These are phyloP conservation scores for Vaccinium myrtillus DNA, from an alignment of 148 eudicot species.

Conservation along the genomic window DNA sequence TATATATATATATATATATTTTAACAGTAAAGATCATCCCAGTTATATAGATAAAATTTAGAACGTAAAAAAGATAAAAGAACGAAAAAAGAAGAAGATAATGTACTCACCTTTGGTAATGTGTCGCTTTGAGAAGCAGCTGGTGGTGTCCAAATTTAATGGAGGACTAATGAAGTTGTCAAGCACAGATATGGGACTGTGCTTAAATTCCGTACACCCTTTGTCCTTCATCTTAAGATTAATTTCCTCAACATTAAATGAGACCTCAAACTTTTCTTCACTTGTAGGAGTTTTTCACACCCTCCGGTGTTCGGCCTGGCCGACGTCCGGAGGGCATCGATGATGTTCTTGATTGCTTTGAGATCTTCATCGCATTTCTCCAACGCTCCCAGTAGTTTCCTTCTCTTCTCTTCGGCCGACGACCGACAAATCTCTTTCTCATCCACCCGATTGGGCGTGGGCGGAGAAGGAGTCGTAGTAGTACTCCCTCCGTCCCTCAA, in stretches of 20 bases:
- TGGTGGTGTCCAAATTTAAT: slow-evolving; percentile 11
- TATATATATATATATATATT: too few species aligned
- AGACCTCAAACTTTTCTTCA: neutral
- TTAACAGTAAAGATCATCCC: too few species aligned
- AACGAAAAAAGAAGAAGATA: neutral
- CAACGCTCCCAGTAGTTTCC: slow-evolving; percentile 59
- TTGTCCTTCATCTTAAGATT: neutral
- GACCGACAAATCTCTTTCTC: slow-evolving; percentile 20
- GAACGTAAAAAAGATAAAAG: neutral
- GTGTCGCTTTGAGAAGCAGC: neutral
- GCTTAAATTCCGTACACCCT: slow-evolving; percentile 5
- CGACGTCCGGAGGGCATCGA: slow-evolving; percentile 43
- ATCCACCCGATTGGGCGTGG: slow-evolving; percentile 4
- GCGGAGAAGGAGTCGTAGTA: neutral
- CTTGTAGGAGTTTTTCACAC: neutral
- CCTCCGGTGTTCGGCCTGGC: neutral
- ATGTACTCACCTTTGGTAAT: slow-evolving; percentile 5
- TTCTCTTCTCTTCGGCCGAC: slow-evolving; percentile 39
- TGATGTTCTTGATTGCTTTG: slow-evolving; percentile 51
- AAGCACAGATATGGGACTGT: slow-evolving; percentile 54
- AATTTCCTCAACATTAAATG: neutral
- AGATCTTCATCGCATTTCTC: slow-evolving; percentile 82
- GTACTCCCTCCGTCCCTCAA: neutral
- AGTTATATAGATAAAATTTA: neutral
- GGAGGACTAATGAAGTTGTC: slow-evolving; percentile 15